A percentile compares a stretch with the other conserved stretches of the same genome.
Conservation (phyloP, 2,329 filamentous ascomycete species). For the Cryphonectria japonica region DNA sequence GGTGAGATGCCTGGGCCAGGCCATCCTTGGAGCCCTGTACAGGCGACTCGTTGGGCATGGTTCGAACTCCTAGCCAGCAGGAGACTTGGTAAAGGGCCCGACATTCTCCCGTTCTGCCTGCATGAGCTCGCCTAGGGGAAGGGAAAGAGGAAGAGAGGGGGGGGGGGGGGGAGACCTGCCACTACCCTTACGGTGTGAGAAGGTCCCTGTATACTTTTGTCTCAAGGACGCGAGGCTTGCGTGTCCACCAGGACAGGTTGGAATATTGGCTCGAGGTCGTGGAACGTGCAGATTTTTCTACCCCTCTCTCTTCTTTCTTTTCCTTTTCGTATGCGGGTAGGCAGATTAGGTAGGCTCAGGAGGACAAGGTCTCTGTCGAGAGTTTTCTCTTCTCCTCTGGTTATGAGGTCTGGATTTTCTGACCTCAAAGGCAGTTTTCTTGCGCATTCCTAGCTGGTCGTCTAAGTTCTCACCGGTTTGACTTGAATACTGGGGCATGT, state of each 20-base stretch:
- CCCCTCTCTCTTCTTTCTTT: neutral
- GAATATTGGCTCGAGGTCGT: neutral
- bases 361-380: neutral
- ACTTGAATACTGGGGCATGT: neutral
- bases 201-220: neutral
- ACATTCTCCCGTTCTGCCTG: neutral
- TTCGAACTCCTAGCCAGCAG: neutral
- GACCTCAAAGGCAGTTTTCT: neutral
- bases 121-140: neutral
- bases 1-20: neutral
- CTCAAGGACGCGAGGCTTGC: neutral
- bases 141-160: neutral
- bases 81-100: too few relatives aligned
- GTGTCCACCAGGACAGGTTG: neutral
- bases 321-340: neutral
- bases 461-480: neutral
- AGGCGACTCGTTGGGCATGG: neutral
- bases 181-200: neutral
- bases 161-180: neutral
- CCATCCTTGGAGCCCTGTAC: neutral
- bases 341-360: neutral
- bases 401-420: too few relatives aligned
- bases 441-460: neutral
- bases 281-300: neutral
- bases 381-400: neutral